A percentile compares a stretch with the other conserved stretches of the same genome.
Evolutionary conservation across 768 basidiomycete species (phyloP).

Genomic region (Suillus clintonianus): DNA sequence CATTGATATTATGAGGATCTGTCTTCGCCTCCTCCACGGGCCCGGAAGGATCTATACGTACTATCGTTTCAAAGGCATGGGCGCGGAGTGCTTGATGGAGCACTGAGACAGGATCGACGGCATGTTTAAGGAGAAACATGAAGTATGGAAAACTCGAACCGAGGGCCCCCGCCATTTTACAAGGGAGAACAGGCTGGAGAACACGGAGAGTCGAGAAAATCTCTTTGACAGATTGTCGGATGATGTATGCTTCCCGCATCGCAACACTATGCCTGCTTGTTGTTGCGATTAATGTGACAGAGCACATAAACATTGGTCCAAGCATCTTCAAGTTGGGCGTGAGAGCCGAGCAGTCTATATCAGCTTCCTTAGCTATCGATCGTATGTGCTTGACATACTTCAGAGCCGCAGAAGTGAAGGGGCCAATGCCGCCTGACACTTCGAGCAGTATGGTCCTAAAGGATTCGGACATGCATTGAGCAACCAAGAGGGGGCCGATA

Average conservation of each 20-base stretch:
- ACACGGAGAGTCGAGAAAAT: background rate
- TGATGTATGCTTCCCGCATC: background rate
- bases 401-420: background rate
- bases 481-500: background rate
- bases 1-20: background rate
- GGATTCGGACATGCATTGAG: background rate
- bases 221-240: background rate
- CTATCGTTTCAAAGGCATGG: background rate
- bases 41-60: background rate
- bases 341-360: accelerated
- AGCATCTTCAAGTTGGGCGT: background rate
- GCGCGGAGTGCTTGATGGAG: background rate
- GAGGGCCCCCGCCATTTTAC: background rate
- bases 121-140: background rate
- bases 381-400: background rate
- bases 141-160: background rate
- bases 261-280: background rate
- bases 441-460: background rate
- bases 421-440: background rate
- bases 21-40: background rate
- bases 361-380: background rate
- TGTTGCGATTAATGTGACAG: background rate
- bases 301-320: background rate
- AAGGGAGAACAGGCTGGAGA: background rate
- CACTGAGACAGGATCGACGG: background rate